Evolutionary conservation across 306 rosid species (phyloP), one percentile per base, ranked within the genome.

Genomic region (Cicer cuneatum): DNA sequence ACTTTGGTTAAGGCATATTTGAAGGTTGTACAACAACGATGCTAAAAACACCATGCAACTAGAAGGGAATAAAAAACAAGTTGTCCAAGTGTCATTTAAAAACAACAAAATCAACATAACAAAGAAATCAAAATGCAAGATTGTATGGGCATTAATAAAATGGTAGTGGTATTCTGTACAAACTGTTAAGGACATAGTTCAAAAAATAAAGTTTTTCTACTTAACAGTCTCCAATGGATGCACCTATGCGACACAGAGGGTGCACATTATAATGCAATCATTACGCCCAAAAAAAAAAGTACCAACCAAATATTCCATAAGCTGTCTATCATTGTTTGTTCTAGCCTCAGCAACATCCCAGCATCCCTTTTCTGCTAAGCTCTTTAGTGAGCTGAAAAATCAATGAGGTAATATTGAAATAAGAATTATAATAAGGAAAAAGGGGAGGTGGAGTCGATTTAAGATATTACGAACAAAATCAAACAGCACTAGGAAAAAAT

Each of bases 281-380:
- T 10, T 75, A 45, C 56, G 61, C 51, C 75, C 74, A 58, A 79
- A 47, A 46, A 11, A 48, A 54, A 35, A 14, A 61, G 5, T 57
- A 86, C 98, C 11, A 19, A 94, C 99, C 93, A 94, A 76, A 89
- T 89, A 92, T 81, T 94, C 96, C 81, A 92, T 89, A 77, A 92
- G 94, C 65, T 92, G 93, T 67, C 85, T 87, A 61, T 94, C 84
- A 71, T 74, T 81, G 66, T 92, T 87, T 78, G 83, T 80, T 80
- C 81, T 90, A 41, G 83, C 89, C 90, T 94, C 99, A 15, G 99
- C 99, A 72, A 92, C 99, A 62, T 92, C 99, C 99, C 99, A 94
- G 74, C 90, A 85, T 82, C 99, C 99, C 71, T 94, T 94, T 86
- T 89, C 98, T 13, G 93, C 99, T 65, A 94, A 75, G 82, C 82